A percentile compares a stretch with the other conserved stretches of the same genome.
Conservation (phyloP, 306 rosid species). For the Crotalaria pallida region DNA sequence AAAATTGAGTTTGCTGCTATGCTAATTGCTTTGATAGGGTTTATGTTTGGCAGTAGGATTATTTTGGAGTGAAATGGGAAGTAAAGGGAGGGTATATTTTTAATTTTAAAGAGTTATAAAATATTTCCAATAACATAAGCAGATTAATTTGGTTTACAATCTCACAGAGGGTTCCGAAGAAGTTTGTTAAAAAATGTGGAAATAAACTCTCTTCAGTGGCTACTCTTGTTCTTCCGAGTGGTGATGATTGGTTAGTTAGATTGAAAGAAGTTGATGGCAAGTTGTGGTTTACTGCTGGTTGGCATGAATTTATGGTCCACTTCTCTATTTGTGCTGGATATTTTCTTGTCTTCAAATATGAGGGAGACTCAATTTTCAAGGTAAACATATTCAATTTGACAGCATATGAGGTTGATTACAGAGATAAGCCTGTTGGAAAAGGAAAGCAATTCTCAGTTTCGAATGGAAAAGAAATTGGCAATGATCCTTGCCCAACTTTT, state of each 20-base stretch:
- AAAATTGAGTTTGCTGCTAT: neutral
- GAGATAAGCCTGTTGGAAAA: neutral
- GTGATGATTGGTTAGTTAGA: neutral
- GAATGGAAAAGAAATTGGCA: neutral
- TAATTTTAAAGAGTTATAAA: too few relatives aligned
- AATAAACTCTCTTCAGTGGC: neutral
- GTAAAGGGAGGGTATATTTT: too few relatives aligned
- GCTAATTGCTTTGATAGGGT: neutral
- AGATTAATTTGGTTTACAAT: neutral
- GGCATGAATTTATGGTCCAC: constrained; percentile 8
- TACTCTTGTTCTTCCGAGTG: neutral
- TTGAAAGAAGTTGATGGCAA: neutral
- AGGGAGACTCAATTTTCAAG: neutral
- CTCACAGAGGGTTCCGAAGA: neutral
- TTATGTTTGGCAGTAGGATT: too few relatives aligned
- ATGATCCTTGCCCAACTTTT: neutral
- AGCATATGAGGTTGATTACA: neutral
- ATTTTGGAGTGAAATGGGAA: too few relatives aligned
- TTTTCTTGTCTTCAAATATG: constrained; percentile 13
- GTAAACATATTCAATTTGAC: constrained; percentile 6
- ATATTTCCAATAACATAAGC: neutral
- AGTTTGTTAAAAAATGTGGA: neutral
- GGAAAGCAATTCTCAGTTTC: neutral
- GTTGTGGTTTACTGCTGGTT: constrained; percentile 1
- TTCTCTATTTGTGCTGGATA: neutral